Base-by-base conservation (phyloP, 768 basidiomycete genomes). In the Leccinum disarticulatum region DNA sequence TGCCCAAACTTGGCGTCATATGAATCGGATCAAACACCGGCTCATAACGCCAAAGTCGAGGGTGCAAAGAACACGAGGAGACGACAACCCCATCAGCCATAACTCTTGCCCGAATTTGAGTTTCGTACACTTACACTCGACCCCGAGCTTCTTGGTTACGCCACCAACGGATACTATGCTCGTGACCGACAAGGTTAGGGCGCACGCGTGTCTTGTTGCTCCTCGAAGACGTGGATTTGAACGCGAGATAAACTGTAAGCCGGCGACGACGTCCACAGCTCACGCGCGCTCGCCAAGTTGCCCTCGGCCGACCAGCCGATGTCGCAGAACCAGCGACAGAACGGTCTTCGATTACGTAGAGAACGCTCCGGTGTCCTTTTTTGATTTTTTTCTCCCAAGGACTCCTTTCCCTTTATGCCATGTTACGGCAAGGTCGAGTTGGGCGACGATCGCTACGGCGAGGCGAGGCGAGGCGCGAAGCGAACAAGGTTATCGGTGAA, bases 261-360 rank as follows among this genome's bases (percentile, higher is more conserved):
- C 30, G 8, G 36, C 47, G 10, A 25, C 54, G 31, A 31, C 25
- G 17, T 30, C 27, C 4, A 13, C 51, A 15, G 7, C 15, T 17
- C 35, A 36, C 35, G 38, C 17, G 0, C 38, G 7, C 38, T 41
- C 9, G 17, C 17, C 17, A 17, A 41, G 38, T n/a, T n/a, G 17
- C 38, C 15, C 36, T 10, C n/a, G 17, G n/a, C 36, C 27, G 54
- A 52, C 62, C 56, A 54, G 51, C 58, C 48, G 62, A 52, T 48
- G 22, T 30, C 17, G 58, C 30, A 31, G 35, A 41, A 36, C 9
- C 22, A 30, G 7, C 54, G 15, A 25, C 51, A 17, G 3, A 17
- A 14, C 19, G 5, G 52, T 9, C 67, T 69, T 69, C 58, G 38
- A 61, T 69, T 68, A 68, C 62, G 68, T 66, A 43, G 41, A 3